Conservation (phyloP, 1,284 basidiomycete genomes). For the Rhodotorula sp. region DNA sequence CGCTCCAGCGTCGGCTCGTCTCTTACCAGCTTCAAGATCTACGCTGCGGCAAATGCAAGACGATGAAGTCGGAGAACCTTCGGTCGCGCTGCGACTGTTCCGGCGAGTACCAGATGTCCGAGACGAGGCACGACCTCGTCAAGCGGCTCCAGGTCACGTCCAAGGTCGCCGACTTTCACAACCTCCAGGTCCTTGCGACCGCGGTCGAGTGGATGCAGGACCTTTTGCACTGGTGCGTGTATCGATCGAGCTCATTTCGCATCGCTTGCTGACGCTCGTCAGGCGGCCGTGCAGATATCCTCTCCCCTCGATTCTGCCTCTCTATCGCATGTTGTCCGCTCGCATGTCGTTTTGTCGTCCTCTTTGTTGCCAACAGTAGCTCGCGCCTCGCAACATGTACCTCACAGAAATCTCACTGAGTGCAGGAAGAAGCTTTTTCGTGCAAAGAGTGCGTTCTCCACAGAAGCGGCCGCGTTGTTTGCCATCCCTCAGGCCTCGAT, state of each 20-base stretch:
- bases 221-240: constrained; percentile 8
- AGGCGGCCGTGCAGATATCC: not conserved
- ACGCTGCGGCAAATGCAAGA: constrained; percentile 77
- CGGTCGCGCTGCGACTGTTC: constrained; percentile 84
- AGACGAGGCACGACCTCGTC: constrained; percentile 33
- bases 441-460: no score
- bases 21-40: constrained; percentile 82
- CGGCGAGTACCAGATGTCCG: constrained; percentile 69
- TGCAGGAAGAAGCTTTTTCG: no score
- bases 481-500: no score
- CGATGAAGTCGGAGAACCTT: constrained; percentile 81
- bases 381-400: no score
- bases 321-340: not conserved
- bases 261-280: not conserved
- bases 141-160: constrained; percentile 36
- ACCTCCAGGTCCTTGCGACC: constrained; percentile 24
- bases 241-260: not conserved
- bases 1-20: constrained; percentile 68
- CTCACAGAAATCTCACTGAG: no score
- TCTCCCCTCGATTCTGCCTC: not conserved
- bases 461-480: no score
- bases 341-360: not conserved
- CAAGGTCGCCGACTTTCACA: constrained; percentile 42
- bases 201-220: constrained; percentile 23
- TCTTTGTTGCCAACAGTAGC: constrained; percentile 4